Base-by-base conservation (phyloP, 2,329 filamentous ascomycete genomes). In the Diplocarpon rosae region DNA sequence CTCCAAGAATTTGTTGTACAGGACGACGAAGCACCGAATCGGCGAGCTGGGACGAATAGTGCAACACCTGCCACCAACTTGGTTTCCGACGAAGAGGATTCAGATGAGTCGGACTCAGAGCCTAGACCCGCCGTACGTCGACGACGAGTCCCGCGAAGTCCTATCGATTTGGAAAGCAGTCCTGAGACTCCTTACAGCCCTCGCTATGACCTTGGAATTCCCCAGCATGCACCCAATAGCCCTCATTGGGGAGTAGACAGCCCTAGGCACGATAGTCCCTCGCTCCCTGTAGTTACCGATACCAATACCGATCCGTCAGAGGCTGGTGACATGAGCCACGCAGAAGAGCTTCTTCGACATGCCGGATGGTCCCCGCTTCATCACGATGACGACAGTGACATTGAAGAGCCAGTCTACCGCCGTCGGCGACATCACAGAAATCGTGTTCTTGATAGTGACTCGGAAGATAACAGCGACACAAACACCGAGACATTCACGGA, bases 311-410 rank as follows among this genome's bases (percentile, higher is more conserved):
- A 53, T 33, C 53, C 44, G 30, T 59, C 58, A 13, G 61, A 62
- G 39, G 50, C 39, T 27, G 58, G 53, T n/a, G 56, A 60, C 33
- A 46, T 43, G 16, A 28, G 13, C 48, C 54, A 59, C 28, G 53
- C 52, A 38, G 53, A 24, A 24, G 20, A 55, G 17, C 42, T 45
- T 36, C 45, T 59, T 8, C 46, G 53, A 40, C 40, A 51, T 31
- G 49, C 50, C 14, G 61, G 61, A 3, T 63, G 60, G 59, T 62
- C 59, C 39, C 59, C 60, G 13, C 48, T 63, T 15, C 54, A 61
- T 39, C 55, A 58, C 36, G 58, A 52, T n/a, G 52, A 55, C 38
- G 59, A 61, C 20, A 58, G 54, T 40, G 58, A 61, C 27, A 39
- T 38, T 17, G 56, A 58, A 10, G 52, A 46, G 7, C 29, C 45